Percentiles rank a stretch among this genome's conserved stretches.
Conservation (phyloP, 2,329 filamentous ascomycete genomes). For the Blumeria graminis region DNA sequence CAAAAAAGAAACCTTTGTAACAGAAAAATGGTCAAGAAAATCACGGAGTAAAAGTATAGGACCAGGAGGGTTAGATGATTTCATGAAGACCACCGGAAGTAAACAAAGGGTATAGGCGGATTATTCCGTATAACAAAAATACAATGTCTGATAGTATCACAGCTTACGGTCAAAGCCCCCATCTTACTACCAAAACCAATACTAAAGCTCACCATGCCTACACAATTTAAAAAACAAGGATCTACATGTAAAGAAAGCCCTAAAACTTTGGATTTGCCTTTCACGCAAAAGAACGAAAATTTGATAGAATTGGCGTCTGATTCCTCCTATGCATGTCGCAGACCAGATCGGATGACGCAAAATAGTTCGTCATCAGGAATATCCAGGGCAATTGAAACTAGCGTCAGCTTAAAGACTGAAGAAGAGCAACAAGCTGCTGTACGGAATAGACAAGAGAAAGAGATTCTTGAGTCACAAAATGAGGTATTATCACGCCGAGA, state of each 20-base stretch:
- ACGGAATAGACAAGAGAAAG: slow-evolving; percentile 43
- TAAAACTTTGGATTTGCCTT: slow-evolving; percentile 11
- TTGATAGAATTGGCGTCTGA: slow-evolving; percentile 13
- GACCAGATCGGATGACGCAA: slow-evolving; percentile 21
- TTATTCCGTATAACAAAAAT: background rate
- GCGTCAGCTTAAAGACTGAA: slow-evolving; percentile 41
- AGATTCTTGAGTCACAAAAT: slow-evolving; percentile 32
- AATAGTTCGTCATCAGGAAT: slow-evolving; percentile 22
- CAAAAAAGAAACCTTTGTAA: slow-evolving; percentile 9
- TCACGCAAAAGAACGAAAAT: slow-evolving; percentile 6
- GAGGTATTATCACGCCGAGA: slow-evolving; percentile 51
- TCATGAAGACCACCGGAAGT: slow-evolving; percentile 54
- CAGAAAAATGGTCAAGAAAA: slow-evolving; percentile 25
- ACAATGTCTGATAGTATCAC: slow-evolving; percentile 5
- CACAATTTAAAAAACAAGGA: slow-evolving; percentile 37
- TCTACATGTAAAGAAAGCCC: slow-evolving; percentile 11
- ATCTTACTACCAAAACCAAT: slow-evolving; percentile 40
- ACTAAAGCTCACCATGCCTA: slow-evolving; percentile 54
- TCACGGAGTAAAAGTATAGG: slow-evolving; percentile 90
- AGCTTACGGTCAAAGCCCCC: slow-evolving; percentile 12
- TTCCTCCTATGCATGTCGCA: slow-evolving; percentile 8
- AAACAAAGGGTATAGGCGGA: slow-evolving; percentile 42
- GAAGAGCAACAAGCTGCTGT: slow-evolving; percentile 47
- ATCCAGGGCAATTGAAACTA: slow-evolving; percentile 17
- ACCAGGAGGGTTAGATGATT: slow-evolving; percentile 64